A percentile compares a stretch with the other conserved stretches of the same genome.
These are phyloP conservation scores for Bruguiera sexangula DNA, from an alignment of 345 rosid genomes.

Conservation along the genomic window DNA sequence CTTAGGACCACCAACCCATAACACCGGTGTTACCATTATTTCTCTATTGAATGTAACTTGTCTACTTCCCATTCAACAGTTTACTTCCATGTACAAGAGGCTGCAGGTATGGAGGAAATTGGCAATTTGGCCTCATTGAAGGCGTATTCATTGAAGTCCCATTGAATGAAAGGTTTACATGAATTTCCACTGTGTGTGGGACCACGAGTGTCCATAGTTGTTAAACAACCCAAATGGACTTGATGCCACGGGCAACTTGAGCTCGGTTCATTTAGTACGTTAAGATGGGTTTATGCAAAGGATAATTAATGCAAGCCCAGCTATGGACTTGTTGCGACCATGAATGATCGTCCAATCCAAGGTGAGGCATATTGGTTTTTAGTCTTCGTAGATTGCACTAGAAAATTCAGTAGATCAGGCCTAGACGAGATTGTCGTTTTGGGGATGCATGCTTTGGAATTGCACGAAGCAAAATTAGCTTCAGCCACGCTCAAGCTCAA, in stretches of 20 bases:
- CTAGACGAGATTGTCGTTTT: too few relatives aligned
- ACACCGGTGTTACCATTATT: conserved; percentile 20
- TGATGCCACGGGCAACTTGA: conserved; percentile 1
- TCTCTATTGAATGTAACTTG: conserved; percentile 26
- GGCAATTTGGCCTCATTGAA: neutral
- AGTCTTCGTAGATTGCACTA: too few relatives aligned
- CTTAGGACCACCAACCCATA: conserved; percentile 31
- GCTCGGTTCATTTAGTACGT: conserved; percentile 22
- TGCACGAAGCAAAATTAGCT: too few relatives aligned
- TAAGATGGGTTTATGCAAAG: conserved; percentile 3
- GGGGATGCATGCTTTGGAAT: too few relatives aligned
- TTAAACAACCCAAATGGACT: neutral
- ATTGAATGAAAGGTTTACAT: conserved; percentile 5
- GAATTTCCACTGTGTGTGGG: conserved; percentile 14
- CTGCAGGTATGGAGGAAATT: neutral
- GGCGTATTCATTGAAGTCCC: conserved; percentile 4
- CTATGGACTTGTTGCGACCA: conserved; percentile 5
- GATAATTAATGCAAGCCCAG: conserved; percentile 6
- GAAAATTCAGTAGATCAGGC: too few relatives aligned
- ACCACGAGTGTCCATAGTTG: conserved; percentile 5
- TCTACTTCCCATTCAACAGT: conserved; percentile 9
- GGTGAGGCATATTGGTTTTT: too few relatives aligned
- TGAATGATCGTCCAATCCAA: neutral
- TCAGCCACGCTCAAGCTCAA: too few relatives aligned
- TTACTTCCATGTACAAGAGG: neutral